These are phyloP conservation scores for Rhododendron ferrugineum DNA, from an alignment of 148 eudicot species.

Conservation along the genomic window DNA sequence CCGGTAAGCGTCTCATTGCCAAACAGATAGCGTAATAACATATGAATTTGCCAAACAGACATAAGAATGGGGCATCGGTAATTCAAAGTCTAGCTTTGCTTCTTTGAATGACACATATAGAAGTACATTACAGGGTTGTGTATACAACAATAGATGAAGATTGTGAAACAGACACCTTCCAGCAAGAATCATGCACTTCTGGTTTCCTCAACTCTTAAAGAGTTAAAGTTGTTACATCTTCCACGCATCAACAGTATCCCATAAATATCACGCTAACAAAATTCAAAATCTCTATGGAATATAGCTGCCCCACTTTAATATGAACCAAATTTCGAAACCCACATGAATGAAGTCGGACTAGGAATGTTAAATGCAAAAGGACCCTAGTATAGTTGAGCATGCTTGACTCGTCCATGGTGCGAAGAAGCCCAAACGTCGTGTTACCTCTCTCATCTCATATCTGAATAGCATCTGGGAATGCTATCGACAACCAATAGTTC, in stretches of 20 bases:
- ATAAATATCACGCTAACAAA: neutral
- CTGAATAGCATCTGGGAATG: slow-evolving; percentile 18
- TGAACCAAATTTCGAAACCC: neutral
- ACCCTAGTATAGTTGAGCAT: neutral
- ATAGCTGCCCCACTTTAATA: neutral
- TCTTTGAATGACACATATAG: neutral
- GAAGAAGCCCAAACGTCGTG: neutral
- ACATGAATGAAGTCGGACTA: neutral
- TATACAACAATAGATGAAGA: neutral
- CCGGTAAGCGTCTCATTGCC: neutral
- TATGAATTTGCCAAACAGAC: neutral
- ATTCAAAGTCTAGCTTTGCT: neutral
- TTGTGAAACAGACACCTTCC: neutral
- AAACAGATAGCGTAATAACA: neutral
- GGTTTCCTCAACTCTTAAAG: neutral
- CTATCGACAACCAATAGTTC: slow-evolving; percentile 42
- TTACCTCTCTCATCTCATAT: neutral
- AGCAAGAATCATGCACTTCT: neutral
- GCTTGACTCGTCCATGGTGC: neutral
- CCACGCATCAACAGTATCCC: neutral
- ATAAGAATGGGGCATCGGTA: neutral
- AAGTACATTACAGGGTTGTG: neutral
- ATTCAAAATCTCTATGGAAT: neutral
- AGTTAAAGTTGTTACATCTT: neutral
- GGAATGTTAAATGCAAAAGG: neutral